A percentile compares a stretch with the other conserved stretches of the same genome.
These are phyloP conservation scores for Leccinum aurantiacum DNA, from an alignment of 768 basidiomycete species.

Conservation along the genomic window DNA sequence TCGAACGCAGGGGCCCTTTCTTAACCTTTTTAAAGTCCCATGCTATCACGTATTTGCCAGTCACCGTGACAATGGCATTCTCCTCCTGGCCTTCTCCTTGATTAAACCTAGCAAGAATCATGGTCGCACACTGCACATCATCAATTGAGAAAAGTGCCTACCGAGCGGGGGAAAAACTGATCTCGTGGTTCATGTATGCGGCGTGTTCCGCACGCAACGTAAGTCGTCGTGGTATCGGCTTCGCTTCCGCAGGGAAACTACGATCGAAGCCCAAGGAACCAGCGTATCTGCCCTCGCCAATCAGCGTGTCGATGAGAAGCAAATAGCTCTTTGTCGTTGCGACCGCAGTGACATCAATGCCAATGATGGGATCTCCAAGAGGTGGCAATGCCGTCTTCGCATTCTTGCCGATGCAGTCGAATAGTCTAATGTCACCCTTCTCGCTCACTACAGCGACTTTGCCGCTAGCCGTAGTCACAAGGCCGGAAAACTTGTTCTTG, in stretches of 20 bases:
- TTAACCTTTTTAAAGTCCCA: conserved; percentile 98
- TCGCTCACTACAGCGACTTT: conserved; percentile 91
- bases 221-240: conserved; percentile 86
- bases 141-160: conserved; percentile 32
- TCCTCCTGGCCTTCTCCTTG: conserved; percentile 84
- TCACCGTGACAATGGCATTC: conserved; percentile 94
- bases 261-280: conserved; percentile 89
- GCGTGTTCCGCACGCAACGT: conserved; percentile 90
- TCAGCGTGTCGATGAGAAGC: conserved; percentile 90
- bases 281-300: conserved; percentile 84
- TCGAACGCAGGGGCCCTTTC: conserved; percentile 52
- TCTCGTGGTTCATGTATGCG: conserved; percentile 86
- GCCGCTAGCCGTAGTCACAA: conserved; percentile 83
- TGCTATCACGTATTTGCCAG: conserved; percentile 89
- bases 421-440: conserved; percentile 95
- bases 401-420: conserved; percentile 96
- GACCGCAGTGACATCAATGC: conserved; percentile 92
- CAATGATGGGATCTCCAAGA: conserved; percentile 91
- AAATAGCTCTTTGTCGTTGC: conserved; percentile 95
- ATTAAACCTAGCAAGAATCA: conserved; percentile 69
- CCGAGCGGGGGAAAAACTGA: conserved; percentile 94
- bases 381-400: conserved; percentile 97
- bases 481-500: conserved; percentile 94
- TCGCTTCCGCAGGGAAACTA: conserved; percentile 91
- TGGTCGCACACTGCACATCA: not conserved